Evolutionary conservation across 2,329 filamentous ascomycete species (phyloP), one percentile per base, ranked within the genome.

Genomic region (Lachnellula arida): DNA sequence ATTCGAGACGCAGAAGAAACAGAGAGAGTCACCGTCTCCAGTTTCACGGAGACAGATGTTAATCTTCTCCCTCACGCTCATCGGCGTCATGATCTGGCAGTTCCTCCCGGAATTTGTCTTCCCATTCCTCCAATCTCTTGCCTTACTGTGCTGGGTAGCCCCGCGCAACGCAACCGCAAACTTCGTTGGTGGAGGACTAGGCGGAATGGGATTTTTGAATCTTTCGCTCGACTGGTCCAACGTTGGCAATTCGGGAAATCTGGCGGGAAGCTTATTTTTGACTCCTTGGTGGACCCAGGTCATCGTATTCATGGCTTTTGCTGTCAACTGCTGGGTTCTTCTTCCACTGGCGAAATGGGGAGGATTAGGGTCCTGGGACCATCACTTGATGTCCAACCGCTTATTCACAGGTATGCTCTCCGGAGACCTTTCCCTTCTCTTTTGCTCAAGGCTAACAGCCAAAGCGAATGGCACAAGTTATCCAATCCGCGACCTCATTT

Each of bases 81-180:
- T 77, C 0, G 81, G 73, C 4, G 74, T 84, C 52, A 81, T 77
- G 0, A 60, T 82, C 0, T 86, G 82, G 82, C 81, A 86, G 56
- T 85, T 85, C 57, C 68, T 85, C 0, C 82, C 82, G 0, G 81
- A 85, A 64, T 85, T 76, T 51, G 74, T 79, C 1, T 85, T 85
- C 55, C 81, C 81, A 0, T 79, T 85, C 65, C 72, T 82, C 1
- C 79, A 77, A 7, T 84, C 82, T 0, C 72, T 85, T 7, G 81
- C 82, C 2, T 83, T 85, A 50, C 73, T 85, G 5, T 86, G 82
- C 69, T 85, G 82, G 82, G 80, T 86, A 2, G 81, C 82, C 2
- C 81, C 81, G 1, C 73, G 74, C 15, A 85, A 83, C 60, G 67
- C 74, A 2, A 74, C 78, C 0, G 81, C 80, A 58, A 86, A 85